phyloP scores from a whole-genome alignment of 805 yeast species.

The Wickerhamomyces silvicola region DNA sequence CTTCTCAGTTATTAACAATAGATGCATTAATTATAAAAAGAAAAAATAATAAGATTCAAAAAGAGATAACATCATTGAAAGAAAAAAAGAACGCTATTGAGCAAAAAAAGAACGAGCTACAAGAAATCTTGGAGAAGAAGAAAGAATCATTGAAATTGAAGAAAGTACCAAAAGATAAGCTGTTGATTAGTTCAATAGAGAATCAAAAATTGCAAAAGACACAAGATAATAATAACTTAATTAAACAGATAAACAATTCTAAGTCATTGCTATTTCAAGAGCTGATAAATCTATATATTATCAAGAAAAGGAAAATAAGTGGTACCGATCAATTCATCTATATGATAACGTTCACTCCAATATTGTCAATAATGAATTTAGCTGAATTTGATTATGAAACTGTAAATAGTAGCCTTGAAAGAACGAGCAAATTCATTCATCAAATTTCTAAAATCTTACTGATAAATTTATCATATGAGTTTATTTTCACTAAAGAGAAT shows the following conservation, averaged over 20 bases:
- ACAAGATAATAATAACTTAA: constrained; percentile 10
- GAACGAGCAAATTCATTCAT: constrained; percentile 12
- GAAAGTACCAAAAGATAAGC: not conserved
- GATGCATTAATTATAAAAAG: constrained; percentile 16
- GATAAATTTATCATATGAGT: constrained; percentile 10
- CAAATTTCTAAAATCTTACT: constrained; percentile 13
- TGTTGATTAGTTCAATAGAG: not conserved
- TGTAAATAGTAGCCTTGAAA: constrained; percentile 13
- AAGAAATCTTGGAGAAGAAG: not conserved
- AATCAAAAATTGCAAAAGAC: constrained; percentile 1
- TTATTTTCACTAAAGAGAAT: constrained; percentile 4
- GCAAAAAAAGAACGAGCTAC: too few relatives aligned
- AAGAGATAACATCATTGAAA: constrained; percentile 5
- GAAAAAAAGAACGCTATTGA: not conserved
- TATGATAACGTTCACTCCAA: constrained; percentile 18
- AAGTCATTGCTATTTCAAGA: constrained; percentile 20
- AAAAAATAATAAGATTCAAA: constrained; percentile 7
- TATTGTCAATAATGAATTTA: constrained; percentile 11
- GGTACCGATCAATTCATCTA: constrained; percentile 6
- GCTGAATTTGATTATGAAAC: constrained; percentile 13
- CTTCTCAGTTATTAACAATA: constrained; percentile 18
- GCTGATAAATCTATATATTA: constrained; percentile 13
- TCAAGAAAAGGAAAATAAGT: constrained; percentile 14
- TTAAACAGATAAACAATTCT: constrained; percentile 18
- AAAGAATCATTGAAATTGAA: constrained; percentile 1